A percentile compares a stretch with the other conserved stretches of the same genome.
Evolutionary conservation across 2,329 filamentous ascomycete genomes (phyloP).

Genomic region (Fusarium siculi): DNA sequence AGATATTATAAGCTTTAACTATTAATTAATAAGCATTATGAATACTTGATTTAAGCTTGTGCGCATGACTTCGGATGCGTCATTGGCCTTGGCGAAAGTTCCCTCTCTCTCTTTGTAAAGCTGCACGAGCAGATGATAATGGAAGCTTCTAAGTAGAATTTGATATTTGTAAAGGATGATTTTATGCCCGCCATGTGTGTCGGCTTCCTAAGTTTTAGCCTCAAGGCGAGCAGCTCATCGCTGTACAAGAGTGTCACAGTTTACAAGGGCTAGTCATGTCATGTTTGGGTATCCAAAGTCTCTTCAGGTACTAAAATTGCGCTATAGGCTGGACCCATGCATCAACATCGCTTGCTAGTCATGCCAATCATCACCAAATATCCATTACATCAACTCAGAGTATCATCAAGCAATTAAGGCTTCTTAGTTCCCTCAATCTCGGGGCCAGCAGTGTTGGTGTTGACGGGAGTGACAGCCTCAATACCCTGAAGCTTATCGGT

Average conservation of each 20-base stretch:
- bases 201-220: background rate
- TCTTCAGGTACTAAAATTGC: background rate
- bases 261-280: background rate
- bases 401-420: background rate
- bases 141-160: too few species aligned
- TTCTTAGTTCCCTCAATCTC: constrained; percentile 8
- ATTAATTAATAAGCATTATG: too few species aligned
- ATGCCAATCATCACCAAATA: background rate
- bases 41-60: too few species aligned
- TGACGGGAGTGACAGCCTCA: constrained; percentile 15
- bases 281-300: background rate
- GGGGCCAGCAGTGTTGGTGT: constrained; percentile 9
- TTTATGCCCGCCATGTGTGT: background rate
- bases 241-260: background rate
- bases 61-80: too few species aligned
- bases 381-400: background rate
- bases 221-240: background rate
- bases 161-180: too few species aligned
- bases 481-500: constrained; percentile 20
- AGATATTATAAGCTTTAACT: too few species aligned
- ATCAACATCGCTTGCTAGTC: constrained; percentile 1
- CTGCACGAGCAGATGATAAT: too few species aligned
- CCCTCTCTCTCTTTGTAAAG: too few species aligned
- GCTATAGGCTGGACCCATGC: background rate
- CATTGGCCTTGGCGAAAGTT: too few species aligned